Evolutionary conservation across 2,329 filamentous ascomycete genomes (phyloP), one percentile per base, ranked within the genome.

Genomic region (Lachnellula subtilissima): DNA sequence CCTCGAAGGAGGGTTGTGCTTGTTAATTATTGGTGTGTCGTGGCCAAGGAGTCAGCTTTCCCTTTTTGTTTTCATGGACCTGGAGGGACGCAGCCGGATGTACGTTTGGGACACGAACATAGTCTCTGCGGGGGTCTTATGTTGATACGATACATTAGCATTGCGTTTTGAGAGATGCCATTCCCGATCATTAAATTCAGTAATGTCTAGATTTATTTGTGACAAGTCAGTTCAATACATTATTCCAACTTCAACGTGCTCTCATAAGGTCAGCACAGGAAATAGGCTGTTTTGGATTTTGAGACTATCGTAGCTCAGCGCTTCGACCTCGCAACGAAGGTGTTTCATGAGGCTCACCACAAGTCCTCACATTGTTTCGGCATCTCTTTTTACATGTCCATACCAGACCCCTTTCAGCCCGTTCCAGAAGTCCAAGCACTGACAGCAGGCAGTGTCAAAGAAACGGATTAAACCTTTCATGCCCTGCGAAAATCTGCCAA

Each of bases 1-100:
- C 84, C n/a, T 83, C 88, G 49, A 96, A 96, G 78, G 91, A 96
- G 69, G 87, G 89, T 46, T 97, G 93, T 73, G 92, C 91, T 69
- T 97, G 93, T 76, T 97, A 52, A 69, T 58, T 40, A 35, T 49
- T 14, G 36, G 54, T 50, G 61, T 53, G 46, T 52, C 57, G 32
- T 51, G 35, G 52, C 52, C 53, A 52, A 54, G 52, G 53, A 47
- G 45, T 47, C 45, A 35, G 8, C 19, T 32, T 32, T 52, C 49
- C 48, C 57, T 56, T 61, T 52, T 45, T 52, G 53, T 39, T 58
- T 61, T 47, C 63, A 50, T 53, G 25, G 48, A 46, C 64, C 47
- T 32, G 58, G 58, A 61, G 55, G 47, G 64, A 59, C 61, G 54
- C 54, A 53, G 60, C 61, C 45, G 60, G 58, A 43, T 59, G 59